Evolutionary conservation across 2,329 filamentous ascomycete species (phyloP).

Genomic region (Talaromyces sp.): DNA sequence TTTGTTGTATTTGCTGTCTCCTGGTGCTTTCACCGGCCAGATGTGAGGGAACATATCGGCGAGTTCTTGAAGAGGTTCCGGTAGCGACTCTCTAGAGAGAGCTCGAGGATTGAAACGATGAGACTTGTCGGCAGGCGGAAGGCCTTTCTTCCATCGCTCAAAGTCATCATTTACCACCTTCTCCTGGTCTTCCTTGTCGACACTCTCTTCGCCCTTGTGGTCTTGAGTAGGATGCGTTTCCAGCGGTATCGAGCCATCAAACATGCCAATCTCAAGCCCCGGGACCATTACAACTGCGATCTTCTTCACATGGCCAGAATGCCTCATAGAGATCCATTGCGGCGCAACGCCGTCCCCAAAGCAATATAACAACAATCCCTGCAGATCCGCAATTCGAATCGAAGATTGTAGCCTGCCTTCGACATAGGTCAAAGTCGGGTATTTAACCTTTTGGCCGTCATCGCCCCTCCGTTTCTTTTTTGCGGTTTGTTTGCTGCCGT

Average conservation of each 20-base stretch:
- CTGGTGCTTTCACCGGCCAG: constrained; percentile 84
- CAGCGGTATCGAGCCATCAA: constrained; percentile 54
- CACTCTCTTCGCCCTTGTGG: constrained; percentile 6
- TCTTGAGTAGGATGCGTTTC: constrained; percentile 22
- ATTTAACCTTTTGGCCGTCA: constrained; percentile 43
- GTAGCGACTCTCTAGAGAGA: constrained; percentile 26
- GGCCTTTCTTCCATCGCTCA: constrained; percentile 34
- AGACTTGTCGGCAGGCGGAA: constrained; percentile 27
- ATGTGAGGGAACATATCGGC: constrained; percentile 79
- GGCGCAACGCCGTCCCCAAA: constrained; percentile 57
- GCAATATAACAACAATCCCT: constrained; percentile 55
- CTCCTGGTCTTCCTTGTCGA: constrained; percentile 5
- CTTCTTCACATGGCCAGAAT: constrained; percentile 57
- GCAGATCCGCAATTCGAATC: constrained; percentile 55
- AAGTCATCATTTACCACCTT: constrained; percentile 26
- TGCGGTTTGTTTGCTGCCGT: background rate
- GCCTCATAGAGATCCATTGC: constrained; percentile 58
- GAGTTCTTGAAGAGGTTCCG: constrained; percentile 58
- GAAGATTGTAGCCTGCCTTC: constrained; percentile 50
- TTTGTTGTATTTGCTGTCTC: constrained; percentile 72
- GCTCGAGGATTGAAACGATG: constrained; percentile 28
- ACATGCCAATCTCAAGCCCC: constrained; percentile 85
- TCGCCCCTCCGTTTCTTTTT: constrained; percentile 27
- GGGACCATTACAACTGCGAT: constrained; percentile 89
- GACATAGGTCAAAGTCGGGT: constrained; percentile 49